Percentiles rank a stretch among this genome's conserved stretches.
Evolutionary conservation across 2,329 filamentous ascomycete species (phyloP).

Genomic region (Clarireedia homoeocarpa): DNA sequence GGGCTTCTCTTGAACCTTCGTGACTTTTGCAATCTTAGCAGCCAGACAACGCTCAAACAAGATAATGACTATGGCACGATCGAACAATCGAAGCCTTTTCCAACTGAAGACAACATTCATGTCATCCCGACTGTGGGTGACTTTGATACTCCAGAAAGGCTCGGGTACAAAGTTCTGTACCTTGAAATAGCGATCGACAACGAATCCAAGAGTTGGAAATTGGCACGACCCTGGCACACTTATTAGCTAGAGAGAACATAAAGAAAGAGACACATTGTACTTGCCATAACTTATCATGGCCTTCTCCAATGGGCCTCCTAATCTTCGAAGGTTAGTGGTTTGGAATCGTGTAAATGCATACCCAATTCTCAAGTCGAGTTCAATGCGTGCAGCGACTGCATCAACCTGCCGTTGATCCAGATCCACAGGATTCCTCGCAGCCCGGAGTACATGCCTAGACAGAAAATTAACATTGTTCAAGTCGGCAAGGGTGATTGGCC

Average conservation of each 20-base stretch:
- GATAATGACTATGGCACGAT: slow-evolving; percentile 71
- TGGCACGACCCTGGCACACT: slow-evolving; percentile 66
- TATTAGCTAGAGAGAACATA: slow-evolving; percentile 3
- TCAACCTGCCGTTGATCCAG: slow-evolving; percentile 82
- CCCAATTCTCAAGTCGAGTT: slow-evolving; percentile 86
- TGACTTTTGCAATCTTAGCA: slow-evolving; percentile 70
- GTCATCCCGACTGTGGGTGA: slow-evolving; percentile 68
- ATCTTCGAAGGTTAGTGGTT: slow-evolving; percentile 64
- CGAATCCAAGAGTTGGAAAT: slow-evolving; percentile 93
- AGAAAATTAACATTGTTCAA: slow-evolving; percentile 2
- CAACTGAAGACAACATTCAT: slow-evolving; percentile 80
- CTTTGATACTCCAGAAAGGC: slow-evolving; percentile 84
- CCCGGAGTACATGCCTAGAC: slow-evolving; percentile 72
- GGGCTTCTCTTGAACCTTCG: slow-evolving; percentile 80
- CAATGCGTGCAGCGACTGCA: slow-evolving; percentile 82
- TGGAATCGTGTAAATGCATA: slow-evolving; percentile 87
- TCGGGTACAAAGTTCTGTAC: slow-evolving; percentile 93
- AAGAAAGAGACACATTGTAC: slow-evolving; percentile 11
- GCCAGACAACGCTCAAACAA: slow-evolving; percentile 78
- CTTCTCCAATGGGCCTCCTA: slow-evolving; percentile 54
- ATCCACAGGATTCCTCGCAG: slow-evolving; percentile 66
- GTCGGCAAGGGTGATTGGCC: not conserved
- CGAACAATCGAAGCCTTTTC: slow-evolving; percentile 77
- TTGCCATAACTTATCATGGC: slow-evolving; percentile 71
- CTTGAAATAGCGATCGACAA: slow-evolving; percentile 90